Evolutionary conservation across 176 grass and related monocot genomes (phyloP).

Genomic region (Stipa capillata): DNA sequence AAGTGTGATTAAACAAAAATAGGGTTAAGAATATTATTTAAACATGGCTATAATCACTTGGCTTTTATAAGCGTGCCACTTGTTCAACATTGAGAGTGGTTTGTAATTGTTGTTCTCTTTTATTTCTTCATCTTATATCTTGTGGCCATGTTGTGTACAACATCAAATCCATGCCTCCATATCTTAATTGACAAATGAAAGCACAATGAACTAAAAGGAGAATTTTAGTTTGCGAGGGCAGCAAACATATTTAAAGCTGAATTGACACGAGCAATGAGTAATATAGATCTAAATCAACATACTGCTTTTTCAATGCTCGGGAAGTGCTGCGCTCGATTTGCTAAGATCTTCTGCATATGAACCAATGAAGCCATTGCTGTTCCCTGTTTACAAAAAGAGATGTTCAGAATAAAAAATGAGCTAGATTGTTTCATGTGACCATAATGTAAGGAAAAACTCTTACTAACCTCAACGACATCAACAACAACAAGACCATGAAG

Average conservation of each 20-base stretch:
- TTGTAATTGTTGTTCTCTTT: neutral
- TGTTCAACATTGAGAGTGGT: neutral
- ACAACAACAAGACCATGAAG: slow-evolving; percentile 86
- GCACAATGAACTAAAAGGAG: neutral
- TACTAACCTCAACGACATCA: slow-evolving; percentile 93
- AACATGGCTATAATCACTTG: neutral
- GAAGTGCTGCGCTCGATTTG: slow-evolving; percentile 72
- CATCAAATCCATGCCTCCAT: neutral
- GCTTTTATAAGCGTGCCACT: slow-evolving; percentile 1
- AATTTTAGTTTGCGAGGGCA: neutral
- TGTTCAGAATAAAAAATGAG: slow-evolving; percentile 6
- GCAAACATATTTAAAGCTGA: slow-evolving; percentile 12
- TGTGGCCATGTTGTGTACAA: neutral
- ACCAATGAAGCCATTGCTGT: slow-evolving; percentile 90
- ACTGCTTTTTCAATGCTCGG: slow-evolving; percentile 84
- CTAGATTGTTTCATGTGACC: neutral
- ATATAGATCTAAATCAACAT: slow-evolving; percentile 25
- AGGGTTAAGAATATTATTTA: neutral
- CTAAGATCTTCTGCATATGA: slow-evolving; percentile 97
- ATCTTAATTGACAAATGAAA: neutral
- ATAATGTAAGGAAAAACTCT: slow-evolving; percentile 16
- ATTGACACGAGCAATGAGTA: neutral
- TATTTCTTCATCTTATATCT: neutral
- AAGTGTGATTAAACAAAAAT: slow-evolving; percentile 14
- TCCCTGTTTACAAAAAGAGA: slow-evolving; percentile 42